Conservation (phyloP, 75 land plant genomes). For the Selaginella tamariscina region DNA sequence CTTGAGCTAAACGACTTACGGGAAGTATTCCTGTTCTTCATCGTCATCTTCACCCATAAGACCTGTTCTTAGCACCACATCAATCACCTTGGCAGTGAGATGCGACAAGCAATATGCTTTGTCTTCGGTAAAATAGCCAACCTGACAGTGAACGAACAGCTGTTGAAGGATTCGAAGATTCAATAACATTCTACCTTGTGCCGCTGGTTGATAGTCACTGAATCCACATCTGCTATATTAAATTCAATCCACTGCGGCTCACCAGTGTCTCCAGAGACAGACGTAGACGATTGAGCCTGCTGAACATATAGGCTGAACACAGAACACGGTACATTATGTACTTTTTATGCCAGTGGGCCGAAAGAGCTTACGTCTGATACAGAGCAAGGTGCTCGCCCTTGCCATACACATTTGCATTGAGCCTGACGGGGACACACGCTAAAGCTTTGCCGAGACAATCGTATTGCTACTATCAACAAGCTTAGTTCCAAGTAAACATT, state of each 20-base stretch:
- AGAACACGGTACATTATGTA: neutral
- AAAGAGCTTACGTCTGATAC: constrained; percentile 58
- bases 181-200: neutral
- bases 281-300: neutral
- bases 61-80: constrained; percentile 69
- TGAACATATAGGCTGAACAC: neutral
- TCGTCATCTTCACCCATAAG: constrained; percentile 92
- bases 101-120: constrained; percentile 77
- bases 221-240: neutral
- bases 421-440: constrained; percentile 48
- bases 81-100: constrained; percentile 91
- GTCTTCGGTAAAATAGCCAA: constrained; percentile 76
- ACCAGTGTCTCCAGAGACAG: constrained; percentile 5
- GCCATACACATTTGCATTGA: constrained; percentile 65
- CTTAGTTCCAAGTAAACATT: neutral
- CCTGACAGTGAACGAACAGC: constrained; percentile 33
- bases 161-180: neutral
- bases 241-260: neutral
- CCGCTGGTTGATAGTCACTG: neutral
- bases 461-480: constrained; percentile 57
- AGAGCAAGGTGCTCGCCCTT: constrained; percentile 76
- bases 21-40: constrained; percentile 61
- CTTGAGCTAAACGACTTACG: constrained; percentile 40
- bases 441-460: constrained; percentile 49
- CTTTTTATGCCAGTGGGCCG: neutral